Base-by-base conservation (phyloP, 345 rosid genomes). In the Acer negundo region DNA sequence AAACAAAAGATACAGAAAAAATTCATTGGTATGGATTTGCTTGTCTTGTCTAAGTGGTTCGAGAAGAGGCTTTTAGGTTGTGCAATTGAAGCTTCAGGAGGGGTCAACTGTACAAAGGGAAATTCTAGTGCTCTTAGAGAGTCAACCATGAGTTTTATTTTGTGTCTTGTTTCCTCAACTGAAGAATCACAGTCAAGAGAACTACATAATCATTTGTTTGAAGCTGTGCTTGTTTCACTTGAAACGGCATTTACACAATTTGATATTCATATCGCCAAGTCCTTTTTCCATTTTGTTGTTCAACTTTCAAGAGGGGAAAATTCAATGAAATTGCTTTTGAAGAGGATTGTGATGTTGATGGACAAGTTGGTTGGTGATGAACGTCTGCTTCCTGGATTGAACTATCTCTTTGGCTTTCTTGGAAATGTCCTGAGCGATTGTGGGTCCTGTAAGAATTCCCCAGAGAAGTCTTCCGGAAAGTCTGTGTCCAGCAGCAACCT, bases 61-160 rank as follows among this genome's bases (percentile, higher is more conserved):
- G 99, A 92, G 92, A 89, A 85, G 82, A 90, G 93, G 83, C 86
- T 96, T 73, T 85, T 94, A 79, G 97, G 99, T 84, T 86, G 85
- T 85, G 62, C 77, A 64, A 65, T 77, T 79, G 95, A 91, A 76
- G 81, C 83, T 62, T 74, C 87, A 26, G 89, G 82, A 69, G 93
- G 90, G 47, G 67, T 75, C 74, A 82, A 69, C 74, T 76, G 79
- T 85, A 87, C 88, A 75, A 91, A 84, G 86, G 95, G 84, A 80
- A 90, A 78, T 83, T 89, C 94, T 75, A 78, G 77, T 72, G 74
- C 92, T 75, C 84, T 91, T 68, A 87, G 98, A 87, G 99, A 96
- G 74, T 87, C 97, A 80, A 87, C 94, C 65, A 88, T 88, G 89
- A 91, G 76, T 83, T 96, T 96, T 82, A 74, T 96, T 78, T 80